Evolutionary conservation across 495 filamentous ascomycete genomes (phyloP).

Genomic region (Podospora pseudocomata): DNA sequence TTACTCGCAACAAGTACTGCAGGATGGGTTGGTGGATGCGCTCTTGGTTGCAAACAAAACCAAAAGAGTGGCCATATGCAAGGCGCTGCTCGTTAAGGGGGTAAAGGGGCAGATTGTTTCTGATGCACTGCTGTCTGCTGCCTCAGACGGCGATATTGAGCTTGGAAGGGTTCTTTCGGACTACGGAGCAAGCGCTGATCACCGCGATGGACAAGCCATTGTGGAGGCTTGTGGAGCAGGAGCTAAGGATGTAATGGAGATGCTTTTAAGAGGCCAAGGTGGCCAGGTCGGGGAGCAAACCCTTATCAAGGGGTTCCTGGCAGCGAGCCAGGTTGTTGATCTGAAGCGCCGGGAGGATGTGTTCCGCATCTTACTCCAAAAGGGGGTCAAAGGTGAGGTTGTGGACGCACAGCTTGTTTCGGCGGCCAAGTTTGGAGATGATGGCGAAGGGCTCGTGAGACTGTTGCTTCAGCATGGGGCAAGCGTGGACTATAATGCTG

Average conservation of each 20-base stretch:
- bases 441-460: conserved; percentile 39
- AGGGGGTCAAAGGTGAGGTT: conserved; percentile 39
- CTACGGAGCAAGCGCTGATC: conserved; percentile 42
- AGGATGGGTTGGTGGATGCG: conserved; percentile 33
- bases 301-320: conserved; percentile 41
- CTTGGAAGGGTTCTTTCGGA: conserved; percentile 41
- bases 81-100: conserved; percentile 37
- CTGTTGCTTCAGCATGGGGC: conserved; percentile 44
- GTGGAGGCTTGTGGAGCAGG: conserved; percentile 44
- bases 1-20: conserved; percentile 29
- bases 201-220: conserved; percentile 45
- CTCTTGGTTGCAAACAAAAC: conserved; percentile 29
- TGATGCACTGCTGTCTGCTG: conserved; percentile 40
- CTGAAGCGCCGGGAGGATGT: conserved; percentile 38
- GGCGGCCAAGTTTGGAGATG: conserved; percentile 42
- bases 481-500: conserved; percentile 40
- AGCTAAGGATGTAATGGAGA: conserved; percentile 36
- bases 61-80: conserved; percentile 34
- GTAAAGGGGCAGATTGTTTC: conserved; percentile 35
- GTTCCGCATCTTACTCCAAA: conserved; percentile 41
- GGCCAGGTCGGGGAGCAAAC: conserved; percentile 33
- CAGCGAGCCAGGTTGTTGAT: conserved; percentile 41
- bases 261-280: conserved; percentile 35
- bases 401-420: conserved; percentile 45
- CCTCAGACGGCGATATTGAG: conserved; percentile 42